Base-by-base conservation (phyloP, 1,139 yeast species). In the Kurtzmaniella quercitrusa region DNA sequence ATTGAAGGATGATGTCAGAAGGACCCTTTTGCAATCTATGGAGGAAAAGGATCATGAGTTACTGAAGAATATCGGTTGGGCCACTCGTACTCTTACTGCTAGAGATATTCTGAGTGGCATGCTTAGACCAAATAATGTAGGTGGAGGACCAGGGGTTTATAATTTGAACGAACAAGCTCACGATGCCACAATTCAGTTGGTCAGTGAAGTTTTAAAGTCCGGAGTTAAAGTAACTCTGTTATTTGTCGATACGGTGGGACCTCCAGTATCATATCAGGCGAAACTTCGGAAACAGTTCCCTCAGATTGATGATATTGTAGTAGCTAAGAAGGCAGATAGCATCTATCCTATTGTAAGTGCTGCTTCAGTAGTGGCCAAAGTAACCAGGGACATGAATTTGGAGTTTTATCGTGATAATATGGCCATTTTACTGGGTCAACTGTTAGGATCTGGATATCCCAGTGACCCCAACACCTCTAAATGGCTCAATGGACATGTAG, bases 281-380 rank as follows among this genome's bases (percentile, higher is more conserved):
- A 93, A 91, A 60, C 68, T 94, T 41, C 76, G 79, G 48, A 63
- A 64, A 23, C 63, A 78, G 43, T 94, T 94, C 57, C 96, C 97
- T 0, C 65, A 62, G 0, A 67, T 89, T 34, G 77, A 77, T 45
- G 73, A 73, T 44, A 76, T 94, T 38, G 85, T 90, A 0, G 98
- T 94, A n/a, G 79, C 95, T 14, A 94, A 93, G 58, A 93, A 93
- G 59, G 98, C 98, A 0, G 98, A 94, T 68, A 82, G 96, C 23
- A 59, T 89, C n/a, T 93, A 76, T 59, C 97, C 98, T 0, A 84
- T 90, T 41, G 99, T 94, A 3, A 85, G 95, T 62, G 88, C 95
- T 1, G 99, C 98, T 0, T 86, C 96, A n/a, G 88, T 93, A 44
- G 91, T 93, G 42, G 99, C 99, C 6, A 93, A 93, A 60, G 98